Percentiles rank a stretch among this genome's conserved stretches.
Evolutionary conservation across 2,329 filamentous ascomycete genomes (phyloP).

Genomic region (Helotiales sp.): DNA sequence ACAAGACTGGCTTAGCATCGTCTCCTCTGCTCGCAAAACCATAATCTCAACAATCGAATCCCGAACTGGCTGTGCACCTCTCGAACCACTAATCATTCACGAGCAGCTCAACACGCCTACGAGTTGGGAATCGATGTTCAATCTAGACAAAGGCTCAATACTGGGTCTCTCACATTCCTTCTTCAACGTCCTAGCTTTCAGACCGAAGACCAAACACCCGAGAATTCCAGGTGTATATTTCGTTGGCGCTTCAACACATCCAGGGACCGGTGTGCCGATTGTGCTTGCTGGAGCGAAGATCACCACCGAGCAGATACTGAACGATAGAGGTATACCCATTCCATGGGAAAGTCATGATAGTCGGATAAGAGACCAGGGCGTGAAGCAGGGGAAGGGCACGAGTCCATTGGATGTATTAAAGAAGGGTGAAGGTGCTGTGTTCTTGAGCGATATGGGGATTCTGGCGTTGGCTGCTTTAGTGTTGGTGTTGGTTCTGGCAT

Average conservation of each 20-base stretch:
- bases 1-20: conserved; percentile 66
- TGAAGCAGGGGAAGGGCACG: conserved; percentile 32
- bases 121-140: conserved; percentile 71
- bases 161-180: conserved; percentile 74
- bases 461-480: conserved; percentile 27
- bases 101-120: conserved; percentile 70
- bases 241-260: conserved; percentile 76
- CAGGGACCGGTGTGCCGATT: conserved; percentile 77
- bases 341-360: conserved; percentile 32
- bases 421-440: conserved; percentile 20
- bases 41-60: conserved; percentile 65
- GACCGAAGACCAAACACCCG: conserved; percentile 57
- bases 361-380: conserved; percentile 28
- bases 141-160: conserved; percentile 76
- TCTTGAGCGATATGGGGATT: conserved; percentile 32
- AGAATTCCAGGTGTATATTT: conserved; percentile 64
- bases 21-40: conserved; percentile 60
- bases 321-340: conserved; percentile 29
- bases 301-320: conserved; percentile 57
- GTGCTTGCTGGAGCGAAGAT: conserved; percentile 72
- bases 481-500: conserved; percentile 22
- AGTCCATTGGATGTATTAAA: conserved; percentile 35
- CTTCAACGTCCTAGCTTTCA: conserved; percentile 73
- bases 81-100: conserved; percentile 46
- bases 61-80: conserved; percentile 61